Evolutionary conservation across 2,329 filamentous ascomycete genomes (phyloP).

Genomic region (Pseudogymnoascus sp.): DNA sequence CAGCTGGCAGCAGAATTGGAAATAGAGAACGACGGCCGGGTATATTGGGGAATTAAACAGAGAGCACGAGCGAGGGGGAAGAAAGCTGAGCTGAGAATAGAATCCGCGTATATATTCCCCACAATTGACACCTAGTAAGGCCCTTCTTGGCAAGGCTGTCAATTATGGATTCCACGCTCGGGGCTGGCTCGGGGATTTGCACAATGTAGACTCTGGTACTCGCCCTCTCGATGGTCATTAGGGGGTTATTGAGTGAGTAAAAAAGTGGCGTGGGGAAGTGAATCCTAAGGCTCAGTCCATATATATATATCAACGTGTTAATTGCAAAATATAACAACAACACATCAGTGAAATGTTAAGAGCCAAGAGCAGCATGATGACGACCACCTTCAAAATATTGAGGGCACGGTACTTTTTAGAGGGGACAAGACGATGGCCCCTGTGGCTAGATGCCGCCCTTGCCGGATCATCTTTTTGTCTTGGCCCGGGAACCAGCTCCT

Average conservation of each 20-base stretch:
- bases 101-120: background rate
- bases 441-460: slow-evolving; percentile 4
- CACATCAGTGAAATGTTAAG: background rate
- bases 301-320: background rate
- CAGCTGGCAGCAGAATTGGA: background rate
- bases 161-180: background rate
- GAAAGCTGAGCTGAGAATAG: background rate
- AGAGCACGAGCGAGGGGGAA: background rate
- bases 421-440: background rate
- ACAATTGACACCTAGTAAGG: background rate
- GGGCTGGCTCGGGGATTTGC: background rate
- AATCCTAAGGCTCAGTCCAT: background rate
- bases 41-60: background rate
- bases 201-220: background rate
- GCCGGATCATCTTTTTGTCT: slow-evolving; percentile 1
- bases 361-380: background rate
- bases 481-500: background rate
- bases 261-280: background rate
- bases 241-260: background rate
- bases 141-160: background rate
- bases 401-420: background rate
- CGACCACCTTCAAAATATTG: background rate
- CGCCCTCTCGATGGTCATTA: background rate
- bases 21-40: background rate
- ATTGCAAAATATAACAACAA: background rate